Percentiles rank a stretch among this genome's conserved stretches.
Evolutionary conservation across 176 grass and related monocot genomes (phyloP).

Genomic region (Carex pumila): DNA sequence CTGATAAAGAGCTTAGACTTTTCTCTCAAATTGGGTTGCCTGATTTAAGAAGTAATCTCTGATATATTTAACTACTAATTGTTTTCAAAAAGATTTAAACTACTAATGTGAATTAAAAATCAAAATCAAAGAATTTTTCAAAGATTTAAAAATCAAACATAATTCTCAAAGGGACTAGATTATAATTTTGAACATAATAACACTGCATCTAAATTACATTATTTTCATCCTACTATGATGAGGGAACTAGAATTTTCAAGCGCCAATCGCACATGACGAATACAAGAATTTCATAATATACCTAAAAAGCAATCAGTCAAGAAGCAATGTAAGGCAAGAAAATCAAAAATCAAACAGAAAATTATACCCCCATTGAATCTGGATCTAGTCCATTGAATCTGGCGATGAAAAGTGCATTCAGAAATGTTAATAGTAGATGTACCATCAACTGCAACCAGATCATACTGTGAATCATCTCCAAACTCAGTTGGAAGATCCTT

Average conservation of each 20-base stretch:
- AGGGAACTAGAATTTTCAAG: background rate
- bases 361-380: background rate
- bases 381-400: conserved; percentile 48
- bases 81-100: background rate
- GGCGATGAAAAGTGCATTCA: conserved; percentile 46
- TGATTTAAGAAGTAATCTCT: background rate
- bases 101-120: background rate
- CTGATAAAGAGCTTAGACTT: background rate
- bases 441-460: conserved; percentile 58
- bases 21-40: background rate
- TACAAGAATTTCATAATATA: background rate
- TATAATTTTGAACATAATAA: background rate
- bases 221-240: background rate
- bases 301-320: background rate
- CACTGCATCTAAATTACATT: background rate
- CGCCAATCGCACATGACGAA: background rate
- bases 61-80: background rate
- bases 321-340: background rate
- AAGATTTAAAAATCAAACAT: background rate
- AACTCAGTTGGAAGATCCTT: conserved; percentile 64
- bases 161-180: background rate
- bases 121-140: too few species aligned
- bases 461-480: conserved; percentile 58
- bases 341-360: background rate
- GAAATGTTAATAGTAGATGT: conserved; percentile 53